Evolutionary conservation across 176 grass and related monocot genomes (phyloP).

Genomic region (Oryza brachyantha): DNA sequence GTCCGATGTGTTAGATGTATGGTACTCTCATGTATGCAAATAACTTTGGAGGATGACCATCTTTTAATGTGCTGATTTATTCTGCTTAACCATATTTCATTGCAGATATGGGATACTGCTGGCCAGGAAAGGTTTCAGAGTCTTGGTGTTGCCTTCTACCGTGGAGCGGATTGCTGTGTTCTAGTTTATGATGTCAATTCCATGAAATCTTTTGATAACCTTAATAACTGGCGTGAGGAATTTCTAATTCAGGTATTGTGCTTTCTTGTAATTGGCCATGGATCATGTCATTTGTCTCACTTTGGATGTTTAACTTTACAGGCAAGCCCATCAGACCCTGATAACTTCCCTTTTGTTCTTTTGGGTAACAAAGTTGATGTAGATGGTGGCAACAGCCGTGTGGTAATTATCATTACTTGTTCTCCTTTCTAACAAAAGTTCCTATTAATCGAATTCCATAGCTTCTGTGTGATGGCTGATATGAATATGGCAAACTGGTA

Average conservation of each 20-base stretch:
- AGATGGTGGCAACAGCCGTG: constrained; percentile 75
- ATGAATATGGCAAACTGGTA: constrained; percentile 14
- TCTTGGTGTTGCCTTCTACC: constrained; percentile 88
- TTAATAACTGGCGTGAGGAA: constrained; percentile 82
- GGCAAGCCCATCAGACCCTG: constrained; percentile 81
- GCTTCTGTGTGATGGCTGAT: constrained; percentile 1
- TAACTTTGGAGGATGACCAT: background rate
- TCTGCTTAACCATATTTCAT: constrained; percentile 7
- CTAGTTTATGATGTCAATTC: constrained; percentile 84
- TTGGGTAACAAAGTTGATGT: constrained; percentile 85
- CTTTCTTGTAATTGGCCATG: background rate
- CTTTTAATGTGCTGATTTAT: background rate
- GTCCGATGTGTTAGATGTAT: background rate
- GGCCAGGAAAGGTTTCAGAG: constrained; percentile 93
- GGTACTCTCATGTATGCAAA: background rate
- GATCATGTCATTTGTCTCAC: constrained; percentile 4
- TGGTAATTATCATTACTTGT: constrained; percentile 40
- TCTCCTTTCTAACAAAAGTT: constrained; percentile 5
- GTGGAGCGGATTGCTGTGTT: constrained; percentile 88
- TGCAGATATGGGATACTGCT: constrained; percentile 90
- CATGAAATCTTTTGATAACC: constrained; percentile 84
- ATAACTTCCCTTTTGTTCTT: constrained; percentile 85
- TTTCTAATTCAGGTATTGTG: constrained; percentile 79
- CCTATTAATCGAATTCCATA: background rate
- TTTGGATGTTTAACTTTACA: constrained; percentile 37